phyloP scores from a whole-genome alignment of 805 yeast species.

The Candida piceae region DNA sequence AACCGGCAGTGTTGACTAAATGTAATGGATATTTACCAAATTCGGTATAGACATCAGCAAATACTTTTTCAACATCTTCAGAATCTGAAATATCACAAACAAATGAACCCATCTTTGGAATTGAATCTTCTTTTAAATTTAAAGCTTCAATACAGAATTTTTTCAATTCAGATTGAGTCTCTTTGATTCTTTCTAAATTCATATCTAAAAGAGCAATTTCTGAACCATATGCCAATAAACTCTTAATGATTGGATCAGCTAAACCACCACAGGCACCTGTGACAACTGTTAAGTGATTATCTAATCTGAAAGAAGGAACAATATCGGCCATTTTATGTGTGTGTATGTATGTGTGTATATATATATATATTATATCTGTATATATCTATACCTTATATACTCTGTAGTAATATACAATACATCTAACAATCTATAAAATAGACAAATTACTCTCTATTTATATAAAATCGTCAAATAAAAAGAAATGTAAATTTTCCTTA shows the following conservation, averaged over 20 bases:
- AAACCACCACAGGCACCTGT: constrained; percentile 85
- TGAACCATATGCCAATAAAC: constrained; percentile 72
- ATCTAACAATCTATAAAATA: too few relatives aligned
- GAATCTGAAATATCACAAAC: constrained; percentile 70
- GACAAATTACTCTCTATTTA: too few relatives aligned
- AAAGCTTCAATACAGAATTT: constrained; percentile 26
- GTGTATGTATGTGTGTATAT: neutral
- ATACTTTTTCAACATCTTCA: constrained; percentile 49
- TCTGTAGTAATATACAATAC: too few relatives aligned
- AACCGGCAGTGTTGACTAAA: constrained; percentile 78
- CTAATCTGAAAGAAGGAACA: constrained; percentile 62
- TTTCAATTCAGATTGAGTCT: constrained; percentile 44
- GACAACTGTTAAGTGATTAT: constrained; percentile 64
- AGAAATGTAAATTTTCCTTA: too few relatives aligned
- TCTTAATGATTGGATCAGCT: constrained; percentile 59
- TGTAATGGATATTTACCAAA: constrained; percentile 60
- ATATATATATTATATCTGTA: too few relatives aligned
- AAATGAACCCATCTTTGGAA: constrained; percentile 53
- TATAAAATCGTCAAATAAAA: too few relatives aligned
- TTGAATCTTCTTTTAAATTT: constrained; percentile 20
- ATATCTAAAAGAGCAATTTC: constrained; percentile 69
- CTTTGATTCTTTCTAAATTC: constrained; percentile 53
- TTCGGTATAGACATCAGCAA: constrained; percentile 48
- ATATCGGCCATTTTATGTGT: constrained; percentile 24
- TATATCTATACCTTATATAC: too few relatives aligned